Percentiles rank a stretch among this genome's conserved stretches.
Evolutionary conservation across 345 rosid species (phyloP).

Genomic region (Bruguiera sexangula): DNA sequence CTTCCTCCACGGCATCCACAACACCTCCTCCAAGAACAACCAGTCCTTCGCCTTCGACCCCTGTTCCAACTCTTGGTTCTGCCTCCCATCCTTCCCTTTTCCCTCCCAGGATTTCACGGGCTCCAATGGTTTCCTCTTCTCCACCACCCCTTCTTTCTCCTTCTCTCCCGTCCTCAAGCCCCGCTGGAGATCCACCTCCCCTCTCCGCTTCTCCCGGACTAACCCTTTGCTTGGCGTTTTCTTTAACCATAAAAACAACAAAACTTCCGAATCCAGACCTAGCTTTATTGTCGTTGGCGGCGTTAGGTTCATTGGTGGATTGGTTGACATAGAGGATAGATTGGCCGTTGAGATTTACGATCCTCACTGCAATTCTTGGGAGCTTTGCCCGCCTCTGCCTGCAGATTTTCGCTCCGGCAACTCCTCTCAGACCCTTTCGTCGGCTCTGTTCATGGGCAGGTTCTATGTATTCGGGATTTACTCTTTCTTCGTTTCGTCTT

Average conservation of each 20-base stretch:
- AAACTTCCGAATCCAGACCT: neutral
- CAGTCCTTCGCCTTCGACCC: slow-evolving; percentile 90
- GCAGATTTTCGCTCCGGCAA: slow-evolving; percentile 58
- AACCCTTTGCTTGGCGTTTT: slow-evolving; percentile 64
- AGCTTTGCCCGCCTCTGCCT: slow-evolving; percentile 68
- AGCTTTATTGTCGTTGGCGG: slow-evolving; percentile 73
- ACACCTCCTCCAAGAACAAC: slow-evolving; percentile 66
- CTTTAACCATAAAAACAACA: neutral
- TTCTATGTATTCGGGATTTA: slow-evolving; percentile 69
- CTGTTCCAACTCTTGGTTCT: slow-evolving; percentile 60
- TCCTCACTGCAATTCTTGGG: slow-evolving; percentile 58
- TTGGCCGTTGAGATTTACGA: slow-evolving; percentile 69
- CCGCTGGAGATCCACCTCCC: slow-evolving; percentile 50
- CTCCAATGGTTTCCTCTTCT: slow-evolving; percentile 62
- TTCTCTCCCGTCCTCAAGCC: slow-evolving; percentile 55
- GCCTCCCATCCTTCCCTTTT: slow-evolving; percentile 44
- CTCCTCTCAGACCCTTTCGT: slow-evolving; percentile 55
- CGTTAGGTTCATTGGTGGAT: slow-evolving; percentile 55
- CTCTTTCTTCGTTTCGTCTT: slow-evolving; percentile 52
- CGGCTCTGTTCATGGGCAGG: slow-evolving; percentile 45
- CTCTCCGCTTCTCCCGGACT: slow-evolving; percentile 50
- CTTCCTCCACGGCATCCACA: slow-evolving; percentile 86
- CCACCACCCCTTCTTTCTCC: slow-evolving; percentile 61
- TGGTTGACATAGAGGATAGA: slow-evolving; percentile 77
- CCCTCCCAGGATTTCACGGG: slow-evolving; percentile 43